A percentile compares a stretch with the other conserved stretches of the same genome.
Evolutionary conservation across 2,329 filamentous ascomycete genomes (phyloP).

Genomic region (Colletotrichum kahawae): DNA sequence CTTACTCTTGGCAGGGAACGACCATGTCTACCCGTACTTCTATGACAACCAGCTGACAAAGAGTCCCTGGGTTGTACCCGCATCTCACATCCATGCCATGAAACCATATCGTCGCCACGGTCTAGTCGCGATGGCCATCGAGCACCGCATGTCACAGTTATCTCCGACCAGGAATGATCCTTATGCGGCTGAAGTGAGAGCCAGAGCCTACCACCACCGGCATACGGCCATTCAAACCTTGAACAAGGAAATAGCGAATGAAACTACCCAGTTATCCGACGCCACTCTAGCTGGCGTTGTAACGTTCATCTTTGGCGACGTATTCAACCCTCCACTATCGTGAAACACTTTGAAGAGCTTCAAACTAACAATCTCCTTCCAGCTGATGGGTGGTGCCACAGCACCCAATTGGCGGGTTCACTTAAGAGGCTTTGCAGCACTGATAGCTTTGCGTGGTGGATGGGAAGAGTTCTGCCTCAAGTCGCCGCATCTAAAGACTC

Average conservation of each 20-base stretch:
- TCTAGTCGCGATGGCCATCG: slow-evolving; percentile 35
- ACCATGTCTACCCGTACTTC: background rate
- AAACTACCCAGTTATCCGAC: slow-evolving; percentile 18
- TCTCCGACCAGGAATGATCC: slow-evolving; percentile 5
- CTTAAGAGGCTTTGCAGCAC: slow-evolving; percentile 26
- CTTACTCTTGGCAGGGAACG: background rate
- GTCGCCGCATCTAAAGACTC: background rate
- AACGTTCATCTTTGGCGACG: background rate
- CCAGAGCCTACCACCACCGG: slow-evolving; percentile 33
- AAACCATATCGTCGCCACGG: background rate
- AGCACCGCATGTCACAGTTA: slow-evolving; percentile 35
- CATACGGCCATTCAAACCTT: slow-evolving; percentile 35
- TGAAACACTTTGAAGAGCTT: background rate
- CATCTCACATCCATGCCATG: background rate
- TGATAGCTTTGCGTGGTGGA: slow-evolving; percentile 16
- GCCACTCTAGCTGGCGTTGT: background rate
- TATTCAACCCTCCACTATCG: background rate
- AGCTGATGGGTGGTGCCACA: slow-evolving; percentile 31
- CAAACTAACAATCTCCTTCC: background rate
- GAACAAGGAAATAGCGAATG: slow-evolving; percentile 28
- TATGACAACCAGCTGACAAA: background rate
- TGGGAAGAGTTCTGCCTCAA: background rate
- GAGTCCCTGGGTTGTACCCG: slow-evolving; percentile 2
- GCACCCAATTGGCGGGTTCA: slow-evolving; percentile 38
- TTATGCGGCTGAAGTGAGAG: slow-evolving; percentile 23